Base-by-base conservation (phyloP, 208 protist species). In the Trypanosoma cruzi region DNA sequence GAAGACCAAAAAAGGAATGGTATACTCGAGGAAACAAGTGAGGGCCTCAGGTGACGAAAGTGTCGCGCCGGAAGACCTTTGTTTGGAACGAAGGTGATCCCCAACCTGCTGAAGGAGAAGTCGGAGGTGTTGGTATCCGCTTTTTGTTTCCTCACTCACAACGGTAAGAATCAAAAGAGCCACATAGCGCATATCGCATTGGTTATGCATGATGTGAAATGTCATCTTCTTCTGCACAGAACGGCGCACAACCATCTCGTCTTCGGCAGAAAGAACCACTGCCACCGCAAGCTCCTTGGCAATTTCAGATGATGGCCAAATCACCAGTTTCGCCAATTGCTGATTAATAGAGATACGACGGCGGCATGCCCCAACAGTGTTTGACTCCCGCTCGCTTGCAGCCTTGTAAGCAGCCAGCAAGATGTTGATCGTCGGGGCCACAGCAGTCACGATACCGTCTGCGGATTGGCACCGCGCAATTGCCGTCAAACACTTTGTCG, bases 1-100 rank as follows among this genome's bases (percentile, higher is more conserved):
- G 60, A 93, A 80, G 0, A 94, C 77, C 24, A 94, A 65, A 71
- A 91, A 91, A 3, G 91, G 91, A 6, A 95, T 80, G 13, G 77
- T 71, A 69, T 94, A 95, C 75, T 96, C 91, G 60, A 83, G 65
- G 75, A 82, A 92, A 79, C 81, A 91, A 56, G 60, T 77, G 14
- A 89, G 68, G 6, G 89, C 89, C 20, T 64, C 64, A 0, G 81
- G 79, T 3, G 72, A 76, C 11, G 85, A 88, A 20, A 93, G 75
- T 28, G 80, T 79, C 3, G 62, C 67, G 16, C 69, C 69, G 4
- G 59, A 57, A 28, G 37, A 18, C 28, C 42, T 24, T 61, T 86
- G 83, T 57, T 73, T 74, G 31, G 37, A 28, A 4, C 83, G 80
- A 29, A 95, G 60, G 60, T 85, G 73, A 32, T 88, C 82, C 0